Evolutionary conservation across 257 asterid species (phyloP).

Genomic region (Jasminum sambac): DNA sequence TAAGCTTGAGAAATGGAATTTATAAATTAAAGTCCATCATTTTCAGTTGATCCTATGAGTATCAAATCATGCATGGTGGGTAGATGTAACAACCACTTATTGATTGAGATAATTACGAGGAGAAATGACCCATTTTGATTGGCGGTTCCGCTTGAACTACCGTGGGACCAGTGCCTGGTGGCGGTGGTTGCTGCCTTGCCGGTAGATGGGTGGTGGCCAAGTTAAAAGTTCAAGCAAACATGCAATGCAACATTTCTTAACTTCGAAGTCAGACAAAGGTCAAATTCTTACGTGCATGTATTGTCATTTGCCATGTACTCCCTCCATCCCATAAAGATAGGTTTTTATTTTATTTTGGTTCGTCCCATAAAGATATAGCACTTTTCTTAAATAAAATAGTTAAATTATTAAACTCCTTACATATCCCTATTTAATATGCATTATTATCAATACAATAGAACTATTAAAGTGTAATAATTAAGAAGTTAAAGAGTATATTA

Average conservation of each 20-base stretch:
- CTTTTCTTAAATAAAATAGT: too few relatives aligned
- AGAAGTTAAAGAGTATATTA: too few relatives aligned
- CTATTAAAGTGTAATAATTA: too few relatives aligned
- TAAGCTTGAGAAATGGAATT: not conserved
- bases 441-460: too few relatives aligned
- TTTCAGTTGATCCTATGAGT: not conserved
- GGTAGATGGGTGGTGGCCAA: not conserved
- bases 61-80: not conserved
- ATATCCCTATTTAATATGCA: too few relatives aligned
- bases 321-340: too few relatives aligned
- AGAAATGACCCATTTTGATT: not conserved
- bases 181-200: slow-evolving; percentile 5
- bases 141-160: not conserved
- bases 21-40: not conserved
- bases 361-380: too few relatives aligned
- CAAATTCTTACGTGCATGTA: too few relatives aligned
- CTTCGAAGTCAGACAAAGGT: not conserved
- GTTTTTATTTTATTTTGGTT: too few relatives aligned
- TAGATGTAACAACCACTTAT: not conserved
- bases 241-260: not conserved
- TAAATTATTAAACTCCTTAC: too few relatives aligned
- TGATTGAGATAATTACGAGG: not conserved
- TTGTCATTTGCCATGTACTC: too few relatives aligned
- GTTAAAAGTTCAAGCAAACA: not conserved
- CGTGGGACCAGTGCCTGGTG: not conserved